These are phyloP conservation scores for Penicillium maclennaniae DNA, from an alignment of 495 filamentous ascomycete species.

Conservation along the genomic window DNA sequence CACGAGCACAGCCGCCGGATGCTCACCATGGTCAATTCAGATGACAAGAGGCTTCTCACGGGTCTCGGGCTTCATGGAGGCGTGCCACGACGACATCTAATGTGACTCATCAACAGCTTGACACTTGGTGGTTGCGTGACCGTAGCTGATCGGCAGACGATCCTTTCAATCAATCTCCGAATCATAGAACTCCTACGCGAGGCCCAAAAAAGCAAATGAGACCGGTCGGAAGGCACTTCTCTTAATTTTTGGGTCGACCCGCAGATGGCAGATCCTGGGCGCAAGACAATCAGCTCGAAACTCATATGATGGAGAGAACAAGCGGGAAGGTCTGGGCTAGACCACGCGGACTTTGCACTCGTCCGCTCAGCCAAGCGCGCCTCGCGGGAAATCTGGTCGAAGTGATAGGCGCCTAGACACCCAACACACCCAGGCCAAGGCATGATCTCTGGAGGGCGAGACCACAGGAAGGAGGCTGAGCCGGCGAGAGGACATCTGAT, in stretches of 20 bases:
- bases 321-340: not conserved
- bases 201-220: not conserved
- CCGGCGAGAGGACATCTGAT: not conserved
- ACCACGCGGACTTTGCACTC: conserved; percentile 6
- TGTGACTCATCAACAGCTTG: not conserved
- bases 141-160: not conserved
- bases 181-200: not conserved
- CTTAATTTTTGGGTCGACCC: not conserved
- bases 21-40: not conserved
- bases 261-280: not conserved
- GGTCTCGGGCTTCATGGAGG: not conserved
- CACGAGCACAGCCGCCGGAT: too few relatives aligned
- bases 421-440: not conserved
- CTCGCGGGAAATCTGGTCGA: not conserved
- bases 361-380: conserved; percentile 11
- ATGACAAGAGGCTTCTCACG: not conserved
- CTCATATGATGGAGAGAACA: not conserved
- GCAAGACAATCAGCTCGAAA: conserved; percentile 1
- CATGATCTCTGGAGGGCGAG: not conserved
- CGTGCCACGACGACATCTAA: not conserved
- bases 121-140: not conserved
- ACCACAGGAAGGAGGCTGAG: not conserved
- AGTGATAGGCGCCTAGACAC: conserved; percentile 6
- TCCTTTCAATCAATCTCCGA: not conserved
- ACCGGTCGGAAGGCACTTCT: not conserved